Evolutionary conservation across 441 rosid genomes (phyloP).

Genomic region (Aleurites moluccanus): DNA sequence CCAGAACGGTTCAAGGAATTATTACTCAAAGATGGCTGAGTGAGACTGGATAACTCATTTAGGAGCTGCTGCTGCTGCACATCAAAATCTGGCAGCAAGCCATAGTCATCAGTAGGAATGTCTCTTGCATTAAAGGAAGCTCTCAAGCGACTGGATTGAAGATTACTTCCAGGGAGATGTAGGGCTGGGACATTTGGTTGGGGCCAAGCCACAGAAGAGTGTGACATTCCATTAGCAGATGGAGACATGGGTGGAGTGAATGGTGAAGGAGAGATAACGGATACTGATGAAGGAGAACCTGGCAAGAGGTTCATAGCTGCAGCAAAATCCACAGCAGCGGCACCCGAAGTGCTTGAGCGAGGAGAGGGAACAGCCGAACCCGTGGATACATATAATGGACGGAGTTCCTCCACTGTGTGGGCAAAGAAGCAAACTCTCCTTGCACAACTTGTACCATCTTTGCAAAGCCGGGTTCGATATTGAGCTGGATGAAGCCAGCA

Average conservation of each 20-base stretch:
- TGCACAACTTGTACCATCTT: constrained; percentile 62
- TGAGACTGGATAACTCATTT: constrained; percentile 42
- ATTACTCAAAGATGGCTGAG: constrained; percentile 34
- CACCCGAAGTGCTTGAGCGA: constrained; percentile 43
- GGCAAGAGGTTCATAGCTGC: constrained; percentile 47
- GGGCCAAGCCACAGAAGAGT: constrained; percentile 45
- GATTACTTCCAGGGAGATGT: constrained; percentile 55
- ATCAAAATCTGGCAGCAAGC: constrained; percentile 43
- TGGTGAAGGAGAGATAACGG: constrained; percentile 45
- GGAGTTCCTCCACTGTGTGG: constrained; percentile 59
- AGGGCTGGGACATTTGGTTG: constrained; percentile 61
- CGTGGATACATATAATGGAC: constrained; percentile 52
- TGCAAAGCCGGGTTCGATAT: constrained; percentile 73
- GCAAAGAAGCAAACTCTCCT: constrained; percentile 85
- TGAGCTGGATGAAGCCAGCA: constrained; percentile 92
- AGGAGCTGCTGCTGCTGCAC: constrained; percentile 45
- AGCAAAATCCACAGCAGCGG: constrained; percentile 65
- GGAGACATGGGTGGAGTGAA: constrained; percentile 61
- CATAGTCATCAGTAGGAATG: constrained; percentile 37
- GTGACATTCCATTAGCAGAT: constrained; percentile 35
- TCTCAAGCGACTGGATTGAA: constrained; percentile 64
- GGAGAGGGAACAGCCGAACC: constrained; percentile 53
- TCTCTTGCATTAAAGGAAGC: constrained; percentile 58
- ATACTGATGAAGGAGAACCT: constrained; percentile 49
- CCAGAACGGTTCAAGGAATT: constrained; percentile 37